These are phyloP conservation scores for Talaromyces islandicus DNA, from an alignment of 2,329 filamentous ascomycete genomes.

Conservation along the genomic window DNA sequence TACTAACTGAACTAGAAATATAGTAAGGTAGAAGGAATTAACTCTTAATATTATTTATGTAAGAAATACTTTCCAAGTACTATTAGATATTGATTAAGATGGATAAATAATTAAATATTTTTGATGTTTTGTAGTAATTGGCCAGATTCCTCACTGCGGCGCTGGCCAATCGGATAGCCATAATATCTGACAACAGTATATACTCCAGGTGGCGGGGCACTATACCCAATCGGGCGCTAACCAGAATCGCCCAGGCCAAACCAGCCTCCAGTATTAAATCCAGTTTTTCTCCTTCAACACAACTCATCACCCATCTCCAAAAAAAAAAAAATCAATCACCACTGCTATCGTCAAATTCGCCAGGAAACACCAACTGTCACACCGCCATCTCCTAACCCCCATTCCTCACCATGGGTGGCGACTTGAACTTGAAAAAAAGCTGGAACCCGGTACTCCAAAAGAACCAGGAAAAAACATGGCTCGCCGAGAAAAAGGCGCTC, in stretches of 20 bases:
- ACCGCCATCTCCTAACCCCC: not conserved
- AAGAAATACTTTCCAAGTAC: no score
- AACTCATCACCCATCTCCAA: not conserved
- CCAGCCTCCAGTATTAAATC: not conserved
- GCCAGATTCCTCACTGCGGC: no score
- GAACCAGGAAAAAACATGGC: slow-evolving; percentile 87
- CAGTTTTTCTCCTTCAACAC: not conserved
- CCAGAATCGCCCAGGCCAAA: not conserved
- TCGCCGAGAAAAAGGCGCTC: slow-evolving; percentile 85
- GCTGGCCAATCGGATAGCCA: no score
- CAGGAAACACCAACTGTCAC: not conserved
- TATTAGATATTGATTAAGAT: no score
- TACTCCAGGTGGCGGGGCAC: not conserved
- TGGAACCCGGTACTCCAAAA: slow-evolving; percentile 88
- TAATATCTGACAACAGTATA: no score
- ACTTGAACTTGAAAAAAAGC: slow-evolving; percentile 67
- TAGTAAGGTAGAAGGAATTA: no score
- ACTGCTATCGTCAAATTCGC: not conserved
- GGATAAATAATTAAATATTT: no score
- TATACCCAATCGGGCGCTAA: not conserved
- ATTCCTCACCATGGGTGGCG: slow-evolving; percentile 70
- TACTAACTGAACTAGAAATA: no score
- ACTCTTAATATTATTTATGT: no score
- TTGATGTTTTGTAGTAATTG: no score
- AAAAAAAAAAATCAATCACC: not conserved